Base-by-base conservation (phyloP, 495 filamentous ascomycete genomes). In the Podospora conica region DNA sequence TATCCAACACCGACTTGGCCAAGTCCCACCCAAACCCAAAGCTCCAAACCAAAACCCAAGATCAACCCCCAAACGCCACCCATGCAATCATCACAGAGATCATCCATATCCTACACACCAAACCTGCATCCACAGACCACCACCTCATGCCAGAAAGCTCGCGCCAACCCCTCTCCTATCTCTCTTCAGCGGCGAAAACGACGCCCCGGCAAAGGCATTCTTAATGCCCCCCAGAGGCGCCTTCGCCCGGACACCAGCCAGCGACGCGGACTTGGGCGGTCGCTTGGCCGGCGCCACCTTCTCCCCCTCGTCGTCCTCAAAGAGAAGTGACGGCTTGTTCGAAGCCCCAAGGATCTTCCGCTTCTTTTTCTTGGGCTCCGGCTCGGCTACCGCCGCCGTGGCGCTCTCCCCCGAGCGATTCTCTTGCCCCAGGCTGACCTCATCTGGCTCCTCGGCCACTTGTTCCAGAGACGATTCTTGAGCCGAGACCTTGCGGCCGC, bases 181-280 rank as follows among this genome's bases (percentile, higher is more conserved):
- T 77, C 84, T 86, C 79, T 97, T 97, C 63, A 97, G 75, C 7
- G 93, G 93, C 48, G 88, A 91, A 74, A 97, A 96, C 25, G 79
- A 77, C 61, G 78, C 73, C 65, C 83, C 77, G 6, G 73, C 75
- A 63, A 76, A 78, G 1, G 78, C 74, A 33, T 73, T 81, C 60
- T 71, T 77, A 59, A 59, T 22, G 55, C 63, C 67, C 56, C 61
- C 68, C 58, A 64, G 33, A 9, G 69, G 68, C 61, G 71, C 78
- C 23, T 68, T 69, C 0, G 67, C 60, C 21, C 28, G 53, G 8
- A 68, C 66, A 10, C 68, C 74, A 56, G 74, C 71, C 28, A 75
- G 68, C 5, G 73, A 63, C 63, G 79, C 40, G 40, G 40, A 77
- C 71, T 78, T 73, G 55, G 75, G 75, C 25, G 77, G 79, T 67